Evolutionary conservation across 2,329 filamentous ascomycete genomes (phyloP).

Genomic region (Orbilia brochopaga): DNA sequence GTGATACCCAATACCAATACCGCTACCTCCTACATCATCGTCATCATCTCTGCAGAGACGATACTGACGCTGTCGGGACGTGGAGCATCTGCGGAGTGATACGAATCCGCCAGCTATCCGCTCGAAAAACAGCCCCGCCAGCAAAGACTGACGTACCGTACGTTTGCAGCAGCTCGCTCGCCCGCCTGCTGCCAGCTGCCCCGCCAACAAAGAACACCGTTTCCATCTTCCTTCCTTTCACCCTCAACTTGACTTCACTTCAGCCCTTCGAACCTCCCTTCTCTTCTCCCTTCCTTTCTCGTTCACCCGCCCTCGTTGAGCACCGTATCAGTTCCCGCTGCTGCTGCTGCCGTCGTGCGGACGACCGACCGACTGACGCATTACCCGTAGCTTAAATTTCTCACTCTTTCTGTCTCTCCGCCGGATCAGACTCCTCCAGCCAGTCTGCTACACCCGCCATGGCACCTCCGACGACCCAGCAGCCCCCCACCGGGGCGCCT

Average conservation of each 20-base stretch:
- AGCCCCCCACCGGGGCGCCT: constrained; percentile 28
- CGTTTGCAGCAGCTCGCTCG: constrained; percentile 35
- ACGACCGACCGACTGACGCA: background rate
- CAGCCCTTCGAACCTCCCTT: too few relatives aligned
- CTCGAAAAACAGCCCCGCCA: constrained; percentile 32
- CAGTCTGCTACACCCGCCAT: constrained; percentile 60
- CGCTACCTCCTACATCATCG: background rate
- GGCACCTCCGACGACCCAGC: constrained; percentile 73
- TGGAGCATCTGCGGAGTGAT: background rate
- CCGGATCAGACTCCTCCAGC: constrained; percentile 28
- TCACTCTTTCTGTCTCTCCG: constrained; percentile 25
- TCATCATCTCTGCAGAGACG: background rate
- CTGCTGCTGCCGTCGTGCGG: background rate
- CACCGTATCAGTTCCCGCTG: background rate
- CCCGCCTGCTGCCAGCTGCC: constrained; percentile 8
- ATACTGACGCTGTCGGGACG: background rate
- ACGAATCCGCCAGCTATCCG: constrained; percentile 5
- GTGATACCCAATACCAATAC: too few relatives aligned
- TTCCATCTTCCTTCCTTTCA: constrained; percentile 19
- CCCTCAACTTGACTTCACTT: too few relatives aligned
- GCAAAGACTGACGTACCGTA: constrained; percentile 1
- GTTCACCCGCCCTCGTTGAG: background rate
- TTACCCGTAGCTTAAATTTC: constrained; percentile 14
- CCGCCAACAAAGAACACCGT: constrained; percentile 44
- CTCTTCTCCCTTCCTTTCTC: too few relatives aligned